Evolutionary conservation across 2,329 filamentous ascomycete genomes (phyloP).

Genomic region (Scedosporium boydii): DNA sequence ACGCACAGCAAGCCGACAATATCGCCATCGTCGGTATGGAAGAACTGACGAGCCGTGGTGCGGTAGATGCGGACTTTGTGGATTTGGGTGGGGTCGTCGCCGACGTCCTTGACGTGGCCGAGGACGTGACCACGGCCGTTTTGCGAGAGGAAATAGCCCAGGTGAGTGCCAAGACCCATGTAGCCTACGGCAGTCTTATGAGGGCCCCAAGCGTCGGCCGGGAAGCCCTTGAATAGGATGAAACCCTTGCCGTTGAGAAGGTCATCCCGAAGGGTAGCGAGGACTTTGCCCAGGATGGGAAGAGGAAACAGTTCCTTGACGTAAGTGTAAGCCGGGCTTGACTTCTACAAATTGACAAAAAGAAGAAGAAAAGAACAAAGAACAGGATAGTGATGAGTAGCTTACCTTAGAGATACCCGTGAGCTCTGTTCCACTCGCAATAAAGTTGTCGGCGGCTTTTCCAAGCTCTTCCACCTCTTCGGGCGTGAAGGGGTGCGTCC

Average conservation of each 20-base stretch:
- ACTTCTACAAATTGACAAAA: slow-evolving; percentile 1
- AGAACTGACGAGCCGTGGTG: slow-evolving; percentile 53
- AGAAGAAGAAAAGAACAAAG: not conserved
- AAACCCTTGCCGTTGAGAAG: slow-evolving; percentile 76
- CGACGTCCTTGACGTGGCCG: slow-evolving; percentile 78
- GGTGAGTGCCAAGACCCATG: slow-evolving; percentile 77
- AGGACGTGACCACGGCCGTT: slow-evolving; percentile 79
- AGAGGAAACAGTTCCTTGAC: slow-evolving; percentile 32
- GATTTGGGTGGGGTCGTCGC: slow-evolving; percentile 67
- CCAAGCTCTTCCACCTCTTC: slow-evolving; percentile 61
- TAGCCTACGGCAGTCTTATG: slow-evolving; percentile 81
- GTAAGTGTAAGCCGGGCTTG: not conserved
- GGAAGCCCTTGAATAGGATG: slow-evolving; percentile 80
- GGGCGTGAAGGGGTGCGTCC: slow-evolving; percentile 61
- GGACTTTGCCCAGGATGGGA: slow-evolving; percentile 25
- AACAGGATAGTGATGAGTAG: not conserved
- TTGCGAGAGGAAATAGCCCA: slow-evolving; percentile 82
- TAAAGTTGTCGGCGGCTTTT: slow-evolving; percentile 57
- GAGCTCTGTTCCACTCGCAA: slow-evolving; percentile 53
- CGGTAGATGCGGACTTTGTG: slow-evolving; percentile 86
- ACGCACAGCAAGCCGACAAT: slow-evolving; percentile 78
- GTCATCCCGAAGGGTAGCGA: slow-evolving; percentile 27
- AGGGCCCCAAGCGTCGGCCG: slow-evolving; percentile 64
- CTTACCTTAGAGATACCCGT: slow-evolving; percentile 50
- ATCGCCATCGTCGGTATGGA: slow-evolving; percentile 70